Percentiles rank a stretch among this genome's conserved stretches.
Conservation (phyloP, 441 rosid species). For the Eruca vesicaria region DNA sequence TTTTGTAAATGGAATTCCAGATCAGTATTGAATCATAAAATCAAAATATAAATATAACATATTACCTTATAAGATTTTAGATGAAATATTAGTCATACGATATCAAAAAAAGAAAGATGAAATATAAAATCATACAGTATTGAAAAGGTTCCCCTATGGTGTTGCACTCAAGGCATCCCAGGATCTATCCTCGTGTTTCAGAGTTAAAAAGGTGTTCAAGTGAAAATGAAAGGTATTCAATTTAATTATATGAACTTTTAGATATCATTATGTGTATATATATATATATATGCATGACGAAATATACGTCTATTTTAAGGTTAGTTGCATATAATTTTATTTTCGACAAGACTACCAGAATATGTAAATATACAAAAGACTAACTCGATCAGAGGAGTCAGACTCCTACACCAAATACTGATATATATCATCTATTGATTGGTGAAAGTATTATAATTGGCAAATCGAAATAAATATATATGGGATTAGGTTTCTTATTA, state of each 20-base stretch:
- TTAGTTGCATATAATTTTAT: constrained; percentile 12
- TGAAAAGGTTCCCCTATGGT: background rate
- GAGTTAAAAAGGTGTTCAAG: background rate
- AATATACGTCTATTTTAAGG: constrained; percentile 6
- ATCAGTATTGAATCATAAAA: background rate
- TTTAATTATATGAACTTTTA: constrained; percentile 9
- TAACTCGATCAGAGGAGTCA: constrained; percentile 24
- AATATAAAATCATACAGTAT: background rate
- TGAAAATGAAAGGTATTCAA: background rate
- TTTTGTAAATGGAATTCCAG: background rate
- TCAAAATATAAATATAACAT: background rate
- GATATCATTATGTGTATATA: constrained; percentile 1
- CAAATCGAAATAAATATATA: background rate
- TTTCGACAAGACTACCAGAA: no score
- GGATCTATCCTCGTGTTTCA: background rate
- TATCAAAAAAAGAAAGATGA: background rate
- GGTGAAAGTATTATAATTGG: background rate
- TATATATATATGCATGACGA: background rate
- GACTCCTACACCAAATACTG: constrained; percentile 9
- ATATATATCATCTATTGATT: background rate
- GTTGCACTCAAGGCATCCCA: background rate
- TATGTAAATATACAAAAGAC: background rate
- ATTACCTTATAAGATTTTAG: background rate
- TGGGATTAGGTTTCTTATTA: constrained; percentile 18
- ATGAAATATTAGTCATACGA: constrained; percentile 8